Conservation (phyloP, 192 early-diverging fungal species). For the Gonapodya prolifera region DNA sequence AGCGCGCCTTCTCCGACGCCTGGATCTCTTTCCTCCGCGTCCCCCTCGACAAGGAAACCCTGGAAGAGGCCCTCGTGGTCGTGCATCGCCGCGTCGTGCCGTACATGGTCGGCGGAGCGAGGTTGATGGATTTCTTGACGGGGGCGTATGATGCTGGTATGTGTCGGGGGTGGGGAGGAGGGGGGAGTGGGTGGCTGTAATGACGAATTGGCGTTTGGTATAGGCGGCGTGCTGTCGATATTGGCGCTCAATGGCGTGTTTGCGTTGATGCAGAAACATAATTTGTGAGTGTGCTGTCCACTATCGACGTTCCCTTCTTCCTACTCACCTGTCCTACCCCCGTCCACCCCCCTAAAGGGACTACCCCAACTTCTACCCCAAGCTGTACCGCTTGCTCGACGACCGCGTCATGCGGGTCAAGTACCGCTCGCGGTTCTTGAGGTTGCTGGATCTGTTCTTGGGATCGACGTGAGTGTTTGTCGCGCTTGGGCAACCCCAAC, state of each 20-base stretch:
- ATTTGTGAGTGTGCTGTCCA: slow-evolving; percentile 51
- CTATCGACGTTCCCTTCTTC: not conserved
- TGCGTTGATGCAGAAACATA: slow-evolving; percentile 87
- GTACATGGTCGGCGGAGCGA: slow-evolving; percentile 57
- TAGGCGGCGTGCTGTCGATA: slow-evolving; percentile 77
- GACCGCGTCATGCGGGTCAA: slow-evolving; percentile 81
- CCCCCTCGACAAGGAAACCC: slow-evolving; percentile 44
- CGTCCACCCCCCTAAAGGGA: slow-evolving; percentile 55
- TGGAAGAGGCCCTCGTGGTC: slow-evolving; percentile 62
- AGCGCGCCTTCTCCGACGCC: slow-evolving; percentile 58
- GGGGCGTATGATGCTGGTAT: slow-evolving; percentile 68
- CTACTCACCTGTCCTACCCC: too few species aligned
- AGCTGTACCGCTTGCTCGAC: slow-evolving; percentile 87
- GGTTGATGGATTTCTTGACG: slow-evolving; percentile 88
- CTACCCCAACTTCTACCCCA: slow-evolving; percentile 95
- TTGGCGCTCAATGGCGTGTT: slow-evolving; percentile 93
- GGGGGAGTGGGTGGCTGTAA: slow-evolving; percentile 22
- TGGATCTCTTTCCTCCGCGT: slow-evolving; percentile 68
- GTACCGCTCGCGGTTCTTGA: slow-evolving; percentile 90
- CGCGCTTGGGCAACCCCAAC: not conserved
- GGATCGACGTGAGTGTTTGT: slow-evolving; percentile 52
- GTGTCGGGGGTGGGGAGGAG: slow-evolving; percentile 64
- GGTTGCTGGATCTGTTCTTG: slow-evolving; percentile 79
- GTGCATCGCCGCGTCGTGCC: slow-evolving; percentile 88
- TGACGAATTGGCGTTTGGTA: not conserved